Percentiles rank a stretch among this genome's conserved stretches.
phyloP scores from a whole-genome alignment of 2,329 filamentous ascomycete genomes.

The Penicillium polonicum region DNA sequence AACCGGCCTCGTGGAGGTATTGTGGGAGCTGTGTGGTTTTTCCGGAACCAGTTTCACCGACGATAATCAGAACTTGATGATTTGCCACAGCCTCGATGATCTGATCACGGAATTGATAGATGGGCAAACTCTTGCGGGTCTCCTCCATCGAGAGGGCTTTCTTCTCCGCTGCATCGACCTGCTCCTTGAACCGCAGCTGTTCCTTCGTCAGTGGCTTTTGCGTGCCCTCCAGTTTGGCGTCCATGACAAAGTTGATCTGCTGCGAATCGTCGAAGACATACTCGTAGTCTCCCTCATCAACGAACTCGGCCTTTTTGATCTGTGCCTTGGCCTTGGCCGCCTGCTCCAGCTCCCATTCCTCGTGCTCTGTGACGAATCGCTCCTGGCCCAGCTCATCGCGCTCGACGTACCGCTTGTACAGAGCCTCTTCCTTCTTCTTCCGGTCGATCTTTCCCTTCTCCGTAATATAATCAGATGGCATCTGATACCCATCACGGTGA shows the following conservation, averaged over 20 bases:
- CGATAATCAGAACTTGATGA: constrained; percentile 85
- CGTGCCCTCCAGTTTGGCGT: constrained; percentile 70
- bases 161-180: constrained; percentile 84
- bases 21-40: constrained; percentile 96
- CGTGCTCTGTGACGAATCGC: constrained; percentile 86
- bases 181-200: constrained; percentile 72
- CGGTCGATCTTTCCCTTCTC: constrained; percentile 86
- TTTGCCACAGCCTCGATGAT: constrained; percentile 83
- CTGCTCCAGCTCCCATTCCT: constrained; percentile 94
- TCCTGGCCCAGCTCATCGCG: constrained; percentile 84
- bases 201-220: constrained; percentile 72
- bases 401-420: constrained; percentile 89
- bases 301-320: constrained; percentile 70
- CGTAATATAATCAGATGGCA: constrained; percentile 94
- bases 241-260: constrained; percentile 79
- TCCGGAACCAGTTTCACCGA: constrained; percentile 90
- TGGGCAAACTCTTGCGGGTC: constrained; percentile 83
- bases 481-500: constrained; percentile 83
- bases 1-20: constrained; percentile 88
- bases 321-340: constrained; percentile 83
- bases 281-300: constrained; percentile 81
- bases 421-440: constrained; percentile 81
- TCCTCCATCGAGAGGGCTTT: constrained; percentile 87
- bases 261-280: constrained; percentile 90
- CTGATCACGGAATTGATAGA: constrained; percentile 82